Evolutionary conservation across 345 rosid species (phyloP).

Genomic region (Triadica sebifera): DNA sequence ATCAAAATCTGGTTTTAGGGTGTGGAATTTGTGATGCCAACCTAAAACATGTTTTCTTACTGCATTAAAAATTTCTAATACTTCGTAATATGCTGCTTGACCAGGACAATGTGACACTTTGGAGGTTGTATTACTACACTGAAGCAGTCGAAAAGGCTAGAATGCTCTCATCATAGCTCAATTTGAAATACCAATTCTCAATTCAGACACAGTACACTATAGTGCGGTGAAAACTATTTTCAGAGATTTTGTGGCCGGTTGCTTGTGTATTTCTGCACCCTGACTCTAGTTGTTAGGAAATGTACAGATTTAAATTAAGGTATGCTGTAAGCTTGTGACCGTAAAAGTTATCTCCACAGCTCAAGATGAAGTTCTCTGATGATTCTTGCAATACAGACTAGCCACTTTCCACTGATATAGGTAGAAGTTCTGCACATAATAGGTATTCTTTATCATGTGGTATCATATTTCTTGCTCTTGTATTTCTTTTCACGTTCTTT

Average conservation of each 20-base stretch:
- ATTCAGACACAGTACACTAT: too few relatives aligned
- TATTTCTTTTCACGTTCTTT: background rate
- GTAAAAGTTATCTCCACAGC: background rate
- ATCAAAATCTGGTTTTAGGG: background rate
- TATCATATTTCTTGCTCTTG: background rate
- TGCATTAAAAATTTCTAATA: conserved; percentile 5
- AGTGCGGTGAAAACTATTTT: background rate
- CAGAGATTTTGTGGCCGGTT: background rate
- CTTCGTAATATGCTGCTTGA: conserved; percentile 18
- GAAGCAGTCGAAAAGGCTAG: conserved; percentile 45
- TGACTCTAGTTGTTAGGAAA: background rate
- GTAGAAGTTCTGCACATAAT: background rate
- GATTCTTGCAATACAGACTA: background rate
- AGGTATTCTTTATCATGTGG: background rate
- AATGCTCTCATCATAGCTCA: conserved; percentile 18
- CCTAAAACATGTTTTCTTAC: background rate
- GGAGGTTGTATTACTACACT: conserved; percentile 52
- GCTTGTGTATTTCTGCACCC: conserved; percentile 1
- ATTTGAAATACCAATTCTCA: background rate
- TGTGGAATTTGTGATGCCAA: background rate
- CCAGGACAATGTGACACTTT: conserved; percentile 50
- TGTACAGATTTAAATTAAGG: background rate
- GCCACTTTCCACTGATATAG: background rate
- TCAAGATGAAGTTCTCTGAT: background rate
- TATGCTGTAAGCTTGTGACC: background rate